A percentile compares a stretch with the other conserved stretches of the same genome.
These are phyloP conservation scores for Leccinum sublutescens DNA, from an alignment of 768 basidiomycete species.

Conservation along the genomic window DNA sequence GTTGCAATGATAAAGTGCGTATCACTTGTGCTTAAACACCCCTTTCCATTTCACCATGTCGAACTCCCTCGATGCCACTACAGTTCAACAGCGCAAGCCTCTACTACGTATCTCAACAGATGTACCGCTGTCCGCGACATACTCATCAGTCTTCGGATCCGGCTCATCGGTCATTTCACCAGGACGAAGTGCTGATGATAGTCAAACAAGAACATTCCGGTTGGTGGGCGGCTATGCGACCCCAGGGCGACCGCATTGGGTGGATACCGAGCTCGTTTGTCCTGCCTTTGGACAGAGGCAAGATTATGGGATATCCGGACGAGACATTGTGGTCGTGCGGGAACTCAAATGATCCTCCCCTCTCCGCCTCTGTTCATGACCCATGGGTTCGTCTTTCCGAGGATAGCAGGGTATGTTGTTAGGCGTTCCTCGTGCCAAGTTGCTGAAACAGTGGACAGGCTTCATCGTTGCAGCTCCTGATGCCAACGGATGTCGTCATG, in stretches of 20 bases:
- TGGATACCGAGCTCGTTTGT: constrained; percentile 81
- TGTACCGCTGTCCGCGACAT: constrained; percentile 34
- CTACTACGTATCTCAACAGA: constrained; percentile 33
- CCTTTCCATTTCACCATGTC: constrained; percentile 11
- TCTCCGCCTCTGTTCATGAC: constrained; percentile 18
- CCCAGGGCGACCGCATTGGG: constrained; percentile 51
- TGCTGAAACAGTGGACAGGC: constrained; percentile 16
- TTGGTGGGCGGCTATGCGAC: constrained; percentile 79
- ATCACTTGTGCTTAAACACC: neutral
- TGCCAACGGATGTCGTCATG: constrained; percentile 19
- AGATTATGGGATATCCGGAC: constrained; percentile 44
- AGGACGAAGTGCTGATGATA: constrained; percentile 66
- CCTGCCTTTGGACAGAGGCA: constrained; percentile 37
- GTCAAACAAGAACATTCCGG: constrained; percentile 69
- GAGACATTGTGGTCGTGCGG: constrained; percentile 40
- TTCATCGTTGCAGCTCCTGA: constrained; percentile 14
- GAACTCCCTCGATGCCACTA: neutral
- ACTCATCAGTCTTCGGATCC: constrained; percentile 52
- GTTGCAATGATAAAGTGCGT: constrained; percentile 12
- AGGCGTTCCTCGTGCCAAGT: neutral
- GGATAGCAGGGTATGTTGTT: constrained; percentile 15
- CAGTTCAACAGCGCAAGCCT: constrained; percentile 13
- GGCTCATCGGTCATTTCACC: constrained; percentile 58
- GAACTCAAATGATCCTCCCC: constrained; percentile 1
- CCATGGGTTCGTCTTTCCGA: constrained; percentile 21